phyloP scores from a whole-genome alignment of 306 rosid species.

The Begonia loranthoides region DNA sequence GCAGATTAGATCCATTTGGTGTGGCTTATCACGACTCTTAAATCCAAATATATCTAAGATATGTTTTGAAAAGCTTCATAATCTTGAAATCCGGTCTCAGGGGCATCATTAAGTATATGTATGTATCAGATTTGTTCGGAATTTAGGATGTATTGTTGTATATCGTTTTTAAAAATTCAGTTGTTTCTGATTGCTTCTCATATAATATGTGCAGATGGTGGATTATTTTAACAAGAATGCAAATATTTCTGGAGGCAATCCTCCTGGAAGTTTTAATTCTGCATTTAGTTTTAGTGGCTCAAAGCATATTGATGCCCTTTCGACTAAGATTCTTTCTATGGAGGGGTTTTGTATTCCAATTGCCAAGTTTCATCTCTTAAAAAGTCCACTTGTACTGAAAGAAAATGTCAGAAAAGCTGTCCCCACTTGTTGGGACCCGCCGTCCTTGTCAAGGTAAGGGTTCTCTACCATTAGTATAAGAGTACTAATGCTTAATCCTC shows the following conservation, averaged over 20 bases:
- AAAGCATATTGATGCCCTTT: conserved; percentile 43
- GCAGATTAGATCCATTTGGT: too few relatives aligned
- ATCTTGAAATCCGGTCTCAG: too few relatives aligned
- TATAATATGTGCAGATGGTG: conserved; percentile 54
- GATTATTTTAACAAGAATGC: conserved; percentile 67
- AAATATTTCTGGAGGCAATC: conserved; percentile 39
- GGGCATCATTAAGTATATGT: too few relatives aligned
- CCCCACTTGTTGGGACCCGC: conserved; percentile 65
- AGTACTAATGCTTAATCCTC: conserved; percentile 13
- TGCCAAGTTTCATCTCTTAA: conserved; percentile 52
- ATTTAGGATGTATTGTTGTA: too few relatives aligned
- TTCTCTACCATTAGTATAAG: conserved; percentile 8
- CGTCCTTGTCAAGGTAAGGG: conserved; percentile 58
- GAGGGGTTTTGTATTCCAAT: conserved; percentile 74
- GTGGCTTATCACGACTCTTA: too few relatives aligned
- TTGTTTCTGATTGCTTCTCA: too few relatives aligned
- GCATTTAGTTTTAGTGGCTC: conserved; percentile 91
- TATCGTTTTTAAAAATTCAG: too few relatives aligned
- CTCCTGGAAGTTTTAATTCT: conserved; percentile 75
- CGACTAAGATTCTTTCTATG: conserved; percentile 56
- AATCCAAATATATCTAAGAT: too few relatives aligned
- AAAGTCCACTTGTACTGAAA: conserved; percentile 34
- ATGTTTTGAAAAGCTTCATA: too few relatives aligned
- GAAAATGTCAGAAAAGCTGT: conserved; percentile 52
- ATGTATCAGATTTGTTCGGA: too few relatives aligned